Base-by-base conservation (phyloP, 2,329 filamentous ascomycete species). In the Colletotrichum chrysophilum region DNA sequence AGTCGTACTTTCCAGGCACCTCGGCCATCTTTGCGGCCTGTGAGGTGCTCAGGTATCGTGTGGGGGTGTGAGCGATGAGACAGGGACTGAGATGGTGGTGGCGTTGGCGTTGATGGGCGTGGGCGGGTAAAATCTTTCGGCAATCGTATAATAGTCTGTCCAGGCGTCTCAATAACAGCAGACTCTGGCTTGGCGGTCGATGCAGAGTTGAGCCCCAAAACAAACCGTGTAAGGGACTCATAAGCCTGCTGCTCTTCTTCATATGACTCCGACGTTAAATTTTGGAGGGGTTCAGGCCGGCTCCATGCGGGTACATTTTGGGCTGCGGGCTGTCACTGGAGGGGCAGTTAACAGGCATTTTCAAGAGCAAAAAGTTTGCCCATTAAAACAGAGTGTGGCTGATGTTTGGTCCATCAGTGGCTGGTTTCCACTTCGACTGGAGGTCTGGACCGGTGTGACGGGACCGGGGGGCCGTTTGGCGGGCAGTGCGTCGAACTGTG, bases 1-100 rank as follows among this genome's bases (percentile, higher is more conserved):
- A 88, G 55, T 88, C 88, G 85, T 96, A 96, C 60, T 87, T 85
- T 24, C 70, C 70, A 24, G 30, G n/a, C 55, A n/a, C 32, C 34
- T 81, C 78, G 26, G 77, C 65, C 78, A 80, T 80, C 28, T 36
- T 74, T 56, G 73, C 48, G 56, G 43, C 5, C 32, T 55, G 3
- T 36, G 43, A 58, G 64, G 65, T 75, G 71, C 71, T 75, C 21
- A 70, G 26, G n/a, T 34, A 28, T 48, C 70, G 70, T 43, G 24
- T 24, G n/a, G 28, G 34, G 21, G 43, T 32, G 55, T 36, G 32
- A 30, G 64, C 24, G 18, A 28, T 36, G 73, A 73, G 58, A 55
- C 21, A 60, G 21, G 38, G 32, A n/a, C 26, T 58, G 43, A 64
- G 61, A 61, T 60, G 24, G 12, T 30, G 60, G 60, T 67, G 61